Evolutionary conservation across 495 filamentous ascomycete species (phyloP).

Genomic region (Podospora pseudocomata): DNA sequence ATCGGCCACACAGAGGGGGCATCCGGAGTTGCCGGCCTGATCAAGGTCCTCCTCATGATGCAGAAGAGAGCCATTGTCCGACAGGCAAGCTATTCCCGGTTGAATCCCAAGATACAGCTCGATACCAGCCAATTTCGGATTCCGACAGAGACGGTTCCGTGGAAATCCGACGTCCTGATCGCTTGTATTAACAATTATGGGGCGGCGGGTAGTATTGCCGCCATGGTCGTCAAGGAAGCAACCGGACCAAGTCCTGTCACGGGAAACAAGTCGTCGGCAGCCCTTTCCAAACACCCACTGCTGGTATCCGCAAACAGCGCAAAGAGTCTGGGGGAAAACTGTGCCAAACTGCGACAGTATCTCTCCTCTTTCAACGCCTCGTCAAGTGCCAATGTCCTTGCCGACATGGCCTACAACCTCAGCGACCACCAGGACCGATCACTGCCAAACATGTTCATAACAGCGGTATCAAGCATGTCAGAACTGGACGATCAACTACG

Average conservation of each 20-base stretch:
- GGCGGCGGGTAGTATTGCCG: conserved; percentile 30
- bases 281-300: conserved; percentile 16
- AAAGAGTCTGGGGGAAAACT: neutral
- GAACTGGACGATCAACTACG: neutral
- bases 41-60: conserved; percentile 38
- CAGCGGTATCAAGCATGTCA: neutral
- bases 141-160: conserved; percentile 26
- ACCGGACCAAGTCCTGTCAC: conserved; percentile 36
- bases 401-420: neutral
- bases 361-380: conserved; percentile 5
- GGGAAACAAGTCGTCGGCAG: conserved; percentile 18
- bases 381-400: conserved; percentile 26
- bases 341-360: no score
- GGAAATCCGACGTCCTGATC: conserved; percentile 28
- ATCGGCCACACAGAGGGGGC: conserved; percentile 53
- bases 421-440: neutral
- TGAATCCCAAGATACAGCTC: conserved; percentile 42
- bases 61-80: neutral
- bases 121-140: conserved; percentile 42
- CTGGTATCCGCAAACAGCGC: neutral
- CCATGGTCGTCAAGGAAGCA: conserved; percentile 12
- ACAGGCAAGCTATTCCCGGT: neutral
- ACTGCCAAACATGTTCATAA: neutral
- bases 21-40: conserved; percentile 43
- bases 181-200: conserved; percentile 33